phyloP scores from a whole-genome alignment of 2,329 filamentous ascomycete species.

The Fusarium falciforme region DNA sequence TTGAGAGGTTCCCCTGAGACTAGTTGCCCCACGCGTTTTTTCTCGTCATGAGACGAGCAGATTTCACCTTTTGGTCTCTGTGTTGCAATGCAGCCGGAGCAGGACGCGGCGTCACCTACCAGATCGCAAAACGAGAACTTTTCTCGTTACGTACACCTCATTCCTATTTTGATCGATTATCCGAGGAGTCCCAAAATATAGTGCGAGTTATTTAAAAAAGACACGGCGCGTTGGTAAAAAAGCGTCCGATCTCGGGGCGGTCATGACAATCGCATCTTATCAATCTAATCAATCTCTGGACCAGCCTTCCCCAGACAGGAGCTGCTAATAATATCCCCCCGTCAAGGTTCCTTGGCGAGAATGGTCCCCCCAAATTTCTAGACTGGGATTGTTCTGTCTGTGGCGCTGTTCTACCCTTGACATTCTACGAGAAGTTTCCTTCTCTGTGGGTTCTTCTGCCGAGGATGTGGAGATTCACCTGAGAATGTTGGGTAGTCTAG shows the following conservation, averaged over 20 bases:
- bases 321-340: slow-evolving; percentile 26
- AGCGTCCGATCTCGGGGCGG: slow-evolving; percentile 30
- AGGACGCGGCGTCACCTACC: neutral
- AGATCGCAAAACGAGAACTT: neutral
- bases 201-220: slow-evolving; percentile 25
- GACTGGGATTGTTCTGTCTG: neutral
- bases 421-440: neutral
- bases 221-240: slow-evolving; percentile 15
- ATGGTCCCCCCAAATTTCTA: neutral
- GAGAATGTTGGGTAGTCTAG: neutral
- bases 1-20: neutral
- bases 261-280: slow-evolving; percentile 37
- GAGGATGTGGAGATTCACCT: neutral
- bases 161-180: neutral
- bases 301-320: slow-evolving; percentile 21
- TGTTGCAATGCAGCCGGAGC: neutral
- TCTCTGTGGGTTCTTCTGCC: neutral
- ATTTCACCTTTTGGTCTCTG: slow-evolving; percentile 14
- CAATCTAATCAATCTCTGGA: slow-evolving; percentile 38
- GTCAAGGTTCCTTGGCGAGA: slow-evolving; percentile 7
- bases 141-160: slow-evolving; percentile 26
- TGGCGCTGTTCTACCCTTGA: neutral
- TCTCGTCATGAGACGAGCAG: slow-evolving; percentile 34
- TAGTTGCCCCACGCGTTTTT: slow-evolving; percentile 26
- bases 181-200: slow-evolving; percentile 8